Evolutionary conservation across 345 rosid species (phyloP), one percentile per base, ranked within the genome.

Genomic region (Bruguiera sexangula): DNA sequence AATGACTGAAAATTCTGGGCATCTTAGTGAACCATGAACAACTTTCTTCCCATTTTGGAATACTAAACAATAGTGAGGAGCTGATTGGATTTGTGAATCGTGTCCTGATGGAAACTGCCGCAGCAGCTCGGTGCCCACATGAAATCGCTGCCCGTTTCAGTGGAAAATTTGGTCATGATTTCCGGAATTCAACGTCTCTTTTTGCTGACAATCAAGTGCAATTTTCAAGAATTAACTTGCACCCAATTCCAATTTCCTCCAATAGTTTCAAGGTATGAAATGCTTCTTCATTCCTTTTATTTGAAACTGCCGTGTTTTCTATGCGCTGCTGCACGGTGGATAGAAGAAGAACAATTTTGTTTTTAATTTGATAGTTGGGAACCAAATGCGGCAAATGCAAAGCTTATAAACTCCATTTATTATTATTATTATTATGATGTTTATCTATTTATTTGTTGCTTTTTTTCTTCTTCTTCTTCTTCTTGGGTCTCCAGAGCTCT

Each of bases 21-120:
- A 43, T 43, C 50, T 13, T 15, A 43, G 50, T 3, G 50, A 43
- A 11, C 48, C 18, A 3, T 13, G 50, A 43, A 43, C 4, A 43
- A 4, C 0, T 43, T 43, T 43, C 3, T 43, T 2, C 18, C 50
- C 18, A 13, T 11, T 43, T 13, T 3, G 18, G 1, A 43, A 43
- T 15, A 43, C 3, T 13, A 43, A 13, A 43, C 16, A 43, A 43
- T 13, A 43, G 10, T 13, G 50, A 13, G 50, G 5, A 3, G 50
- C 16, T 75, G 74, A 46, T 43, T 65, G 78, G 86, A 75, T 73
- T 54, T 55, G 15, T 46, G 50, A 11, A 11, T 39, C 39, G 30
- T 62, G 54, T 79, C 77, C 46, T 60, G 59, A 91, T 88, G 97
- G 89, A 77, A 69, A 72, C 90, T 70, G 57, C 84, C 72, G 64